Conservation (phyloP, 73 alveolate species). For the Paramecium bursaria region DNA sequence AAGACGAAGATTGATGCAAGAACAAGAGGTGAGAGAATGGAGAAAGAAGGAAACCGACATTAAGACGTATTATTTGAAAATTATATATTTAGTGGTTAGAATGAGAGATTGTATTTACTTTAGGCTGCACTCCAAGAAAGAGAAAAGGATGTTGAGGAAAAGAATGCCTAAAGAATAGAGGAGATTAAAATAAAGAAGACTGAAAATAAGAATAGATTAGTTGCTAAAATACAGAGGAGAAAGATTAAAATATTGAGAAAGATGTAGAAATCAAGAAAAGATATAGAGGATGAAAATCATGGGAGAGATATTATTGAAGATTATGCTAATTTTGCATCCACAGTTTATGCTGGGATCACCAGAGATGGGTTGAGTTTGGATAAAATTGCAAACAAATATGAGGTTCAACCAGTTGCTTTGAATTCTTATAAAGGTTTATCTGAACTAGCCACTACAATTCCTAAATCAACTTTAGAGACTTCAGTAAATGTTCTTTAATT, state of each 20-base stretch:
- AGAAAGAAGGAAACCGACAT: constrained; percentile 95
- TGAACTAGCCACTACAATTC: constrained; percentile 85
- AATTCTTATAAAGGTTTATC: constrained; percentile 90
- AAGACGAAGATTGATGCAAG: constrained; percentile 95
- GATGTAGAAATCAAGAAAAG: constrained; percentile 95
- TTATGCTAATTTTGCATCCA: constrained; percentile 96
- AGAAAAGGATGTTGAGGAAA: constrained; percentile 90
- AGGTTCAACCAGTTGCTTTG: constrained; percentile 95
- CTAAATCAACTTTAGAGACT: constrained; percentile 71
- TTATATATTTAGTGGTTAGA: constrained; percentile 70
- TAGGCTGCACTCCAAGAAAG: constrained; percentile 90
- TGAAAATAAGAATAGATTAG: constrained; percentile 85
- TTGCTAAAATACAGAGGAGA: constrained; percentile 90
- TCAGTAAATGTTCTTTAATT: constrained; percentile 65
- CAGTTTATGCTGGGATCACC: constrained; percentile 97
- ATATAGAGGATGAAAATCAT: constrained; percentile 81
- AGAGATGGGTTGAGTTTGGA: constrained; percentile 97
- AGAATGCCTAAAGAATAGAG: constrained; percentile 88
- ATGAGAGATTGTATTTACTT: constrained; percentile 86
- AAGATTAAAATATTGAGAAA: constrained; percentile 96
- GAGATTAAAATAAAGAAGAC: constrained; percentile 87
- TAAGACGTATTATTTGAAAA: constrained; percentile 61
- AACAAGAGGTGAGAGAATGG: constrained; percentile 99
- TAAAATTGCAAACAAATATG: constrained; percentile 95
- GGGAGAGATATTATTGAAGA: constrained; percentile 97